Conservation (phyloP, 2,329 filamentous ascomycete species). For the Arthrobotrys sphaeroides region DNA sequence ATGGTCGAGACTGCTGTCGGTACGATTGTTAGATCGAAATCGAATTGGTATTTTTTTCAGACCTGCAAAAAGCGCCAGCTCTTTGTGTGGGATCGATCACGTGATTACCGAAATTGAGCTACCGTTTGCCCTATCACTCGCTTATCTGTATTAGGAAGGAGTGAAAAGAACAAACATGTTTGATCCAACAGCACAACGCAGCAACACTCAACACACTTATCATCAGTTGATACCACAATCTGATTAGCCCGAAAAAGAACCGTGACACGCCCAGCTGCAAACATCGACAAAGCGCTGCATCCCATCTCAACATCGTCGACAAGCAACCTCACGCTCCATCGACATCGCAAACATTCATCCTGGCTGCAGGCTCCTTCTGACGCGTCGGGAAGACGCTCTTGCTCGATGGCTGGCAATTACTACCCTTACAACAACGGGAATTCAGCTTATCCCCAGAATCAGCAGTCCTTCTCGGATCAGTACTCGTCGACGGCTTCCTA, state of each 20-base stretch:
- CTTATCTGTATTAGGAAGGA: conserved; percentile 4
- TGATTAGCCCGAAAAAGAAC: neutral
- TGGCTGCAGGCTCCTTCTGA: neutral
- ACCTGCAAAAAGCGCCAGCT: conserved; percentile 7
- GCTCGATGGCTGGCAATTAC: conserved; percentile 40
- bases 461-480: conserved; percentile 27
- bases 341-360: neutral
- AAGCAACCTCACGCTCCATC: neutral
- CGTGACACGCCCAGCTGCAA: neutral
- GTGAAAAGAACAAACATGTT: neutral
- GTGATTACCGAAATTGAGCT: no score
- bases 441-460: conserved; percentile 27
- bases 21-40: conserved; percentile 24
- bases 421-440: conserved; percentile 32
- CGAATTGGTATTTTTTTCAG: conserved; percentile 40
- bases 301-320: neutral
- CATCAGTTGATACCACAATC: neutral
- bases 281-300: conserved; percentile 1
- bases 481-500: conserved; percentile 27
- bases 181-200: neutral
- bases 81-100: conserved; percentile 46
- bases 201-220: neutral
- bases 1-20: neutral
- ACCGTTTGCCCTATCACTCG: conserved; percentile 12
- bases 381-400: conserved; percentile 18